A percentile compares a stretch with the other conserved stretches of the same genome.
phyloP scores from a whole-genome alignment of 495 filamentous ascomycete species.

The Entonaema liquescens region DNA sequence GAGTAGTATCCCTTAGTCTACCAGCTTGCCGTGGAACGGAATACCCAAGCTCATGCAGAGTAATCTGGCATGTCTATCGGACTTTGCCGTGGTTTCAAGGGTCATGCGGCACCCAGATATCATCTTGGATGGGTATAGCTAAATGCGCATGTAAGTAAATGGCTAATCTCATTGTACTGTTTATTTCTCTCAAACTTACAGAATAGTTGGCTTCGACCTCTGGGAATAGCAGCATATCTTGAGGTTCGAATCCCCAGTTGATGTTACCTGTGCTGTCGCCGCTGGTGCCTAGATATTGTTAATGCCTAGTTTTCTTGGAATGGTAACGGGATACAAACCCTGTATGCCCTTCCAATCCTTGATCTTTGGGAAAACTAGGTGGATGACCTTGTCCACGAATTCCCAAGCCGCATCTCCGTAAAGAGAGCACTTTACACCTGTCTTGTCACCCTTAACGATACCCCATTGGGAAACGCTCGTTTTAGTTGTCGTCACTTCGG shows the following conservation, averaged over 20 bases:
- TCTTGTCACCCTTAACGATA: slow-evolving; percentile 63
- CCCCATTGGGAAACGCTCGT: slow-evolving; percentile 70
- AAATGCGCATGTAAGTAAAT: slow-evolving; percentile 34
- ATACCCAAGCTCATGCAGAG: slow-evolving; percentile 83
- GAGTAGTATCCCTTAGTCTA: slow-evolving; percentile 40
- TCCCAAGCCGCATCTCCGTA: slow-evolving; percentile 83
- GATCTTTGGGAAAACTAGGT: slow-evolving; percentile 89
- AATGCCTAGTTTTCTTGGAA: background rate
- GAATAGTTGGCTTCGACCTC: slow-evolving; percentile 93
- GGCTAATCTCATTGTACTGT: slow-evolving; percentile 38
- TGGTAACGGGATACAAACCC: slow-evolving; percentile 56
- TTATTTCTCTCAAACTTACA: slow-evolving; percentile 64
- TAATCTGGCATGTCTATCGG: slow-evolving; percentile 88
- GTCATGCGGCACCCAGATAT: slow-evolving; percentile 89
- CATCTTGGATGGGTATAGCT: slow-evolving; percentile 88
- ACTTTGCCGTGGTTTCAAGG: slow-evolving; percentile 86
- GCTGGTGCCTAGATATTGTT: slow-evolving; percentile 50
- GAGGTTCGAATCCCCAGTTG: slow-evolving; percentile 75
- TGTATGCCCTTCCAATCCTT: slow-evolving; percentile 91
- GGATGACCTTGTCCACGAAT: slow-evolving; percentile 84
- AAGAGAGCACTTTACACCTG: slow-evolving; percentile 74
- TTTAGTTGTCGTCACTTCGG: slow-evolving; percentile 72
- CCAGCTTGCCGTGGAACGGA: slow-evolving; percentile 80
- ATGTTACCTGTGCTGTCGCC: slow-evolving; percentile 92
- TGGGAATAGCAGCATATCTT: slow-evolving; percentile 82